A percentile compares a stretch with the other conserved stretches of the same genome.
These are phyloP conservation scores for Aspergillus luchuensis DNA, from an alignment of 2,329 filamentous ascomycete genomes.

Conservation along the genomic window DNA sequence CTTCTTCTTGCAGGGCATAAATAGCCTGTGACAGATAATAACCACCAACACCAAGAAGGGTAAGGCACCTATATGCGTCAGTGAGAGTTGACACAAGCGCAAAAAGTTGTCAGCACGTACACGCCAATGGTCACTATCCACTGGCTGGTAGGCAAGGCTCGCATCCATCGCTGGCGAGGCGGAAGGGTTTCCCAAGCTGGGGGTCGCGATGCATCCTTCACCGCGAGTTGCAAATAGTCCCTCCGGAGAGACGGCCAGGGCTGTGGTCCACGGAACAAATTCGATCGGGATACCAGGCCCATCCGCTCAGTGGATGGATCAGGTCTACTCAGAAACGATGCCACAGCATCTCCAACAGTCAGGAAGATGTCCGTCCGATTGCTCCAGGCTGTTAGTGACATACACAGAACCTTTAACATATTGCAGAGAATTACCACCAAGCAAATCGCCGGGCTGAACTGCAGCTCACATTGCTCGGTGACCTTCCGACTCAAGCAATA, in stretches of 20 bases:
- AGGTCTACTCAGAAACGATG: constrained; percentile 26
- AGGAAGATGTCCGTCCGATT: constrained; percentile 12
- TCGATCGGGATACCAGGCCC: constrained; percentile 12
- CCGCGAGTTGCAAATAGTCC: background rate
- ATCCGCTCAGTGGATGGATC: constrained; percentile 16
- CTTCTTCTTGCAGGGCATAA: background rate
- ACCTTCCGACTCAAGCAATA: constrained; percentile 4
- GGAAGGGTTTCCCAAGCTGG: background rate
- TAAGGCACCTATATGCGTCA: background rate
- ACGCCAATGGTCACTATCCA: background rate
- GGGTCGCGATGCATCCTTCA: background rate
- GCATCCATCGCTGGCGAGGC: background rate
- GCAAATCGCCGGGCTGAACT: constrained; percentile 14
- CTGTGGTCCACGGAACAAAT: background rate
- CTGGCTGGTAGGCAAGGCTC: background rate
- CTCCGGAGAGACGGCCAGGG: background rate
- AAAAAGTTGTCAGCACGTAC: background rate
- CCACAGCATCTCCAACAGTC: constrained; percentile 32
- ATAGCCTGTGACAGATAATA: background rate
- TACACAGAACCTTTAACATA: constrained; percentile 18
- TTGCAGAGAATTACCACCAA: constrained; percentile 13
- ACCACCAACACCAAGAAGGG: background rate
- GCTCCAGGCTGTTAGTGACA: constrained; percentile 13
- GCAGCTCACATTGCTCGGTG: constrained; percentile 16
- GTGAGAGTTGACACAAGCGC: background rate